Percentiles rank a stretch among this genome's conserved stretches.
Conservation (phyloP, 1,139 yeast species). For the Kodamaea ohmeri region DNA sequence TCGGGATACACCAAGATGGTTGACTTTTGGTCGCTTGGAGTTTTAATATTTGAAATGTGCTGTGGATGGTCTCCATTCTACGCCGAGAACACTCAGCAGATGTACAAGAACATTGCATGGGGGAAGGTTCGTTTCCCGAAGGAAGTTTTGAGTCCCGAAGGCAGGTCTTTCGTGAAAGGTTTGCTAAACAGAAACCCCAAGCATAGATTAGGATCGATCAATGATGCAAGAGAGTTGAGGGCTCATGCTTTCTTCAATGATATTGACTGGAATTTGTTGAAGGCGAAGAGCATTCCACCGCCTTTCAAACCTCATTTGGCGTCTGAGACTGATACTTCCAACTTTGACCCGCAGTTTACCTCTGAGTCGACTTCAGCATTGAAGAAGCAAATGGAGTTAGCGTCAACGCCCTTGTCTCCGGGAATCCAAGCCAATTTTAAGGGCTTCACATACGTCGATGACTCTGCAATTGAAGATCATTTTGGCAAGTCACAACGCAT, state of each 20-base stretch:
- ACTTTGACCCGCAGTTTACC: conserved; percentile 96
- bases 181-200: conserved; percentile 90
- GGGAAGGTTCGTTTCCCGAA: conserved; percentile 97
- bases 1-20: conserved; percentile 84
- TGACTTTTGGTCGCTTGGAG: conserved; percentile 84
- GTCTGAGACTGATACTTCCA: conserved; percentile 90
- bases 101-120: conserved; percentile 97
- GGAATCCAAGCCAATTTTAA: conserved; percentile 94
- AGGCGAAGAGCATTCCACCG: conserved; percentile 86
- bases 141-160: conserved; percentile 87
- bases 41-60: conserved; percentile 81
- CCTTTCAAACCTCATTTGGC: conserved; percentile 93
- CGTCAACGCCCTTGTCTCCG: conserved; percentile 83
- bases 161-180: conserved; percentile 92
- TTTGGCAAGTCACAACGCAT: conserved; percentile 50
- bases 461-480: conserved; percentile 87
- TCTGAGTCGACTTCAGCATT: conserved; percentile 82
- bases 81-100: conserved; percentile 95
- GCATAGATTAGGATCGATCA: conserved; percentile 86
- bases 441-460: conserved; percentile 95
- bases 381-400: conserved; percentile 63
- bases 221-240: conserved; percentile 88
- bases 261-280: conserved; percentile 81
- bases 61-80: conserved; percentile 99
- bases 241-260: conserved; percentile 90